phyloP scores from a whole-genome alignment of 768 basidiomycete species.

The Mycena galericulata region DNA sequence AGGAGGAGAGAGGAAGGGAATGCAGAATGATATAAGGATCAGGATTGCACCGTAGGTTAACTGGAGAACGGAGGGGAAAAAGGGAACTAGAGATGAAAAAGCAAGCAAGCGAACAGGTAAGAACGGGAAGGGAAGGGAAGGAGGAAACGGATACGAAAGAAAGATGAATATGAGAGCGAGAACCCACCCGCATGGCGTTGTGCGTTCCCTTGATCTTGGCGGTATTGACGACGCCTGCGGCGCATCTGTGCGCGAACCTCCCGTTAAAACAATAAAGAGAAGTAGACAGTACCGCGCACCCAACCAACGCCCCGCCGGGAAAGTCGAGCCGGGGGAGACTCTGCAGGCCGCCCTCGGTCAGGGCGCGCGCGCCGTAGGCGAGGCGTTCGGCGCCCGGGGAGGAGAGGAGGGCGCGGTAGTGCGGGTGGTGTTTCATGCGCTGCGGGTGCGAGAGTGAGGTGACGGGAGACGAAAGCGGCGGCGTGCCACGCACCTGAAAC shows the following conservation, averaged over 20 bases:
- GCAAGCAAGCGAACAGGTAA: too few species aligned
- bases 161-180: not conserved
- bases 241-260: constrained; percentile 57
- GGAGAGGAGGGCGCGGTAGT: constrained; percentile 80
- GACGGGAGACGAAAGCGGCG: too few species aligned
- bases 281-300: constrained; percentile 43
- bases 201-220: constrained; percentile 99
- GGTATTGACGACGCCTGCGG: constrained; percentile 95
- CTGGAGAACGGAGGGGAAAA: too few species aligned
- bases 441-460: constrained; percentile 13
- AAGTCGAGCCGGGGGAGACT: constrained; percentile 87
- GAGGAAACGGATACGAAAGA: not conserved
- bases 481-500: constrained; percentile 75
- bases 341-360: constrained; percentile 96
- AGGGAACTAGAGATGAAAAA: too few species aligned
- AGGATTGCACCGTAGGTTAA: too few species aligned
- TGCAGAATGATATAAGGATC: too few species aligned
- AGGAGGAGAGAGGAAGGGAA: too few species aligned
- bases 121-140: not conserved
- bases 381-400: constrained; percentile 68
- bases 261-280: not conserved
- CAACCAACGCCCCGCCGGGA: constrained; percentile 95
- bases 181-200: constrained; percentile 84
- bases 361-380: constrained; percentile 89
- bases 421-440: constrained; percentile 96